Conservation (phyloP, 805 yeast species). For the Saturnispora quitensis region DNA sequence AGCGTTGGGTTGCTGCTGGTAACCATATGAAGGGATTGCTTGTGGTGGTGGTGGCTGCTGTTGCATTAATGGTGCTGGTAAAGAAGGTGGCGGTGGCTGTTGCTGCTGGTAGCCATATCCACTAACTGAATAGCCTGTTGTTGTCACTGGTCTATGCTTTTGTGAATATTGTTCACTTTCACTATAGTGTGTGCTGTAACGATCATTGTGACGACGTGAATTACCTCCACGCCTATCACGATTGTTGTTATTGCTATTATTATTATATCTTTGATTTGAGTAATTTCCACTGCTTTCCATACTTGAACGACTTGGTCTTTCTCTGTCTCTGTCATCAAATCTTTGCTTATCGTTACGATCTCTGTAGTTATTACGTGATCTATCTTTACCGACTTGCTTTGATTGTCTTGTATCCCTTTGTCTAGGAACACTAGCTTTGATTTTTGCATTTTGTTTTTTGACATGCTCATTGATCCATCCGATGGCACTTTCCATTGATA, state of each 20-base stretch:
- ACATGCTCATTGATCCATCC: slow-evolving; percentile 38
- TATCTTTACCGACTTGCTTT: slow-evolving; percentile 6
- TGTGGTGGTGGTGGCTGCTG: slow-evolving; percentile 10
- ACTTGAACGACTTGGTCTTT: slow-evolving; percentile 5
- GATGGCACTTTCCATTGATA: slow-evolving; percentile 60
- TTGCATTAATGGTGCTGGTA: background rate
- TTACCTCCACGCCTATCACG: slow-evolving; percentile 4
- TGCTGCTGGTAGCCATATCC: slow-evolving; percentile 2
- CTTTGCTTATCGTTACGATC: slow-evolving; percentile 7
- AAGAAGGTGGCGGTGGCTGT: background rate
- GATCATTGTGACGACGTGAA: slow-evolving; percentile 17
- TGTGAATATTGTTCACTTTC: slow-evolving; percentile 8
- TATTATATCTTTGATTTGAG: slow-evolving; percentile 10
- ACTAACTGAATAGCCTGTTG: background rate
- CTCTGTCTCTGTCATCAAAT: slow-evolving; percentile 11
- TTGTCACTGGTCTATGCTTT: slow-evolving; percentile 3
- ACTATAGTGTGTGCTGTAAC: background rate
- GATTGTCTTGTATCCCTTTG: slow-evolving; percentile 7
- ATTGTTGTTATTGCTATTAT: background rate
- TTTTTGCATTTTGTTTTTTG: slow-evolving; percentile 31
- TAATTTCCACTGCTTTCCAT: background rate
- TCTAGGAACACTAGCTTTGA: slow-evolving; percentile 4
- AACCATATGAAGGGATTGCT: slow-evolving; percentile 6
- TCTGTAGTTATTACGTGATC: slow-evolving; percentile 4
- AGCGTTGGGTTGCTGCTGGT: slow-evolving; percentile 3